Evolutionary conservation across 805 yeast genomes (phyloP), one percentile per base, ranked within the genome.

Genomic region (Saccharomycopsis fodiens): DNA sequence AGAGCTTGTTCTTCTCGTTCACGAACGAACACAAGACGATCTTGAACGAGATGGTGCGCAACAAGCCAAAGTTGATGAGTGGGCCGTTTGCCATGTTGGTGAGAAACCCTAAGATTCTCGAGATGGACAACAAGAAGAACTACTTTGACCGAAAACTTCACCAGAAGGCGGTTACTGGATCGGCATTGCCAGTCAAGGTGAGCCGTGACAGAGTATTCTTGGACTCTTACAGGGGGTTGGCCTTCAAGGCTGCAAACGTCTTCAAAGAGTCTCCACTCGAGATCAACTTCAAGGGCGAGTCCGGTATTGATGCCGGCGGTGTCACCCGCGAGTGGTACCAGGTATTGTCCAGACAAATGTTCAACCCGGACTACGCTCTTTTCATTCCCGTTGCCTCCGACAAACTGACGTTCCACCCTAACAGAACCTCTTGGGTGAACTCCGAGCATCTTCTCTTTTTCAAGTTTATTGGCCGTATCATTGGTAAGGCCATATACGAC

Each of bases 221-320:
- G 58, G 97, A 91, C 58, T 85, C 97, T 1, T 89, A 85, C 64
- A 69, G 95, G 42, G 72, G 91, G 1, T 63, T 89, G 35, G 85
- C 86, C 59, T 86, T 82, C 69, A 85, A 87, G 55, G 66, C 84
- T 0, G 76, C 78, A 27, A 85, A 79, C 7, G 91, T 83, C 46
- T 77, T 88, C 57, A 76, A 79, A 54, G 71, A 77, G 41, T 73
- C 89, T 2, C 82, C 80, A 53, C 66, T 93, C 54, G 89, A 83
- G 42, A 78, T 93, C 35, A 73, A 74, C n/a, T 93, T 93, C 67
- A 79, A 79, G 52, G 96, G 95, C 1, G 99, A 93, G 62, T 83
- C 83, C 45, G 99, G 97, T 54, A 85, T 93, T 41, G 99, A 93
- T 69, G 98, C 96, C 2, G 99, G 99, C 54, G 99, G 99, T 35